Evolutionary conservation across 139 green algal genomes (phyloP).

Genomic region (Astrephomene gubernaculifera): DNA sequence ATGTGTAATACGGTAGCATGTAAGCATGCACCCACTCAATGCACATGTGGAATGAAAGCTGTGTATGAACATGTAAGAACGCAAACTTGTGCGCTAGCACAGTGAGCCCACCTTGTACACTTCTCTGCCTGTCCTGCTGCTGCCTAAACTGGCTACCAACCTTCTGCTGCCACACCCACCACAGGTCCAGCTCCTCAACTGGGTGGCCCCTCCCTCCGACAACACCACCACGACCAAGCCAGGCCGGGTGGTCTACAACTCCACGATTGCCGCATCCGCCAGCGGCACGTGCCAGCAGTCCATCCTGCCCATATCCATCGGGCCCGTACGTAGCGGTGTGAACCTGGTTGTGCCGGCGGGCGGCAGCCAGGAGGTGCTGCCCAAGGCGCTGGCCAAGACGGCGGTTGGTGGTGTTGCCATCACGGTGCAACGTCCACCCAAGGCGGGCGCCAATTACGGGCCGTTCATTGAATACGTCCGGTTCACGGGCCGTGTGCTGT

Average conservation of each 20-base stretch:
- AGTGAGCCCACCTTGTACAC: neutral
- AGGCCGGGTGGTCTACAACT: neutral
- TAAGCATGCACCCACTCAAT: neutral
- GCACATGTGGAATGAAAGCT: neutral
- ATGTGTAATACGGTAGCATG: neutral
- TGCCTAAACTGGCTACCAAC: neutral
- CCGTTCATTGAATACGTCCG: constrained; percentile 26
- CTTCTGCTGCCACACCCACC: neutral
- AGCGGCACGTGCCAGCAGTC: constrained; percentile 20
- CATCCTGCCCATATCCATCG: neutral
- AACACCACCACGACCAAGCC: neutral
- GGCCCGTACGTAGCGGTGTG: neutral
- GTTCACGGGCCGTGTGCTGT: constrained; percentile 9
- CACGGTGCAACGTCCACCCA: neutral
- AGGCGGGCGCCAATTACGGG: neutral
- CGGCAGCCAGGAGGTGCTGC: neutral
- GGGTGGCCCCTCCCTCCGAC: neutral
- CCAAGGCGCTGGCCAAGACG: neutral
- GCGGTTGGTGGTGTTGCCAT: neutral
- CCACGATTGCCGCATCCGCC: neutral
- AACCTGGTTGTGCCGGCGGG: neutral
- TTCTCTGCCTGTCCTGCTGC: neutral
- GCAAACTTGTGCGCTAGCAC: neutral
- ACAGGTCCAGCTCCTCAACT: constrained; percentile 26
- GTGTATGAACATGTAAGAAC: neutral